Conservation (phyloP, 164 flowering plant species). For the Aristolochia fimbriata region DNA sequence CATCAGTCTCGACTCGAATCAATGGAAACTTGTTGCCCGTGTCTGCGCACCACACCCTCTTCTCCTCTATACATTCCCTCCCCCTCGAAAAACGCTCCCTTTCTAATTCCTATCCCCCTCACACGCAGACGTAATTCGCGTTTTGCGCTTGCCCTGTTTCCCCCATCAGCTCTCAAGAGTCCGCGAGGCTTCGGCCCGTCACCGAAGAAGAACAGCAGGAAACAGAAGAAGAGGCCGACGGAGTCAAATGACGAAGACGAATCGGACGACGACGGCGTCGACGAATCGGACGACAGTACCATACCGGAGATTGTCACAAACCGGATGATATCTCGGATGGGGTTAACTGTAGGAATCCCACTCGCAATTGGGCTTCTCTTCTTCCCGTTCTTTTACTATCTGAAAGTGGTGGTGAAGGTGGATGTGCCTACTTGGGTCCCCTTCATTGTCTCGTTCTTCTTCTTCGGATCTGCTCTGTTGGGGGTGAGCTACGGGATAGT, state of each 20-base stretch:
- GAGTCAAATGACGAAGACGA: conserved; percentile 16
- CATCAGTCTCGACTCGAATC: too few species aligned
- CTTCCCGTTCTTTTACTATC: conserved; percentile 86
- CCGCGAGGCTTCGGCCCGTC: conserved; percentile 73
- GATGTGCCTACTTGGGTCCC: conserved; percentile 94
- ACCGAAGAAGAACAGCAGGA: conserved; percentile 11
- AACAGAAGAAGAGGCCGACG: conserved; percentile 12
- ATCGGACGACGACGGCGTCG: conserved; percentile 34
- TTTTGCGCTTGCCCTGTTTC: not conserved
- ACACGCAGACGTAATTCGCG: not conserved
- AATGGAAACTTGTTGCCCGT: conserved; percentile 7
- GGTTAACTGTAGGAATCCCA: conserved; percentile 73
- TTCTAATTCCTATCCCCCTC: not conserved
- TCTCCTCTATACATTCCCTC: not conserved
- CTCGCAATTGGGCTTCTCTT: conserved; percentile 60
- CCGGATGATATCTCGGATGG: conserved; percentile 80
- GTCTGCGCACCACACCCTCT: conserved; percentile 1
- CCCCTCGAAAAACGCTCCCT: not conserved
- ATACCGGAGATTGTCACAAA: conserved; percentile 91
- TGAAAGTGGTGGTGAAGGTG: conserved; percentile 71
- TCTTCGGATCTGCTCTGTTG: conserved; percentile 86
- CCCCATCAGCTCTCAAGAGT: conserved; percentile 26
- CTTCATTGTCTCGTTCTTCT: conserved; percentile 72
- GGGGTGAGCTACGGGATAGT: conserved; percentile 95
- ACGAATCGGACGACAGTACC: conserved; percentile 34